Evolutionary conservation across 2,329 filamentous ascomycete species (phyloP), one percentile per base, ranked within the genome.

Genomic region (Claviceps sp.): DNA sequence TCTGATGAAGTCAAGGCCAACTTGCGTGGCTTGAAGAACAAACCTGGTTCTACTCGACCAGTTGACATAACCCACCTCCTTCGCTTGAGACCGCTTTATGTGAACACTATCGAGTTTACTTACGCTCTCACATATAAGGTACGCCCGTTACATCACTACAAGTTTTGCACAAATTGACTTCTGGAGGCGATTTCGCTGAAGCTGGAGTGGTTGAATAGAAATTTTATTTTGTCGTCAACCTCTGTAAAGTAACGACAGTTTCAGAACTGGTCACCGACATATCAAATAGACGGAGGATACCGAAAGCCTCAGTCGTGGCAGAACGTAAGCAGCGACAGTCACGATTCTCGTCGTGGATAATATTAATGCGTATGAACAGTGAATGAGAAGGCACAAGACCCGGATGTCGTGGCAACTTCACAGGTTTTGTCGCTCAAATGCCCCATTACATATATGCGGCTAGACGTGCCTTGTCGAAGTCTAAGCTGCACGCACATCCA

Each of bases 91-190:
- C 40, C 82, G 11, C 75, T 76, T 44, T 94, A 91, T 62, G 71
- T 72, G 51, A 97, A 97, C 64, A 81, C 74, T 48, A 72, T 98
- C 55, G 80, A 86, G 53, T 84, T 98, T 67, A 95, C 89, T 42
- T 98, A 96, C 69, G 93, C 93, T 47, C 73, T 97, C 58, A 97
- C 93, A 14, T 78, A 80, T 56, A 95, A 95, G 82, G 89, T 81
- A 73, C 69, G 76, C 11, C 69, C n/a, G 24, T 24, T 30, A 16
- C 11, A 16, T 41, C 24, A 40, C 34, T 17, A 39, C 22, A 16
- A 52, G 56, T 55, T 34, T 52, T n/a, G 11, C 43, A 42, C 37
- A 22, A 22, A 22, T 39, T 7, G 10, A 11, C 30, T 38, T 19
- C 17, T 37, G 4, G 45, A 38, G n/a, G n/a, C 30, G 17, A 34